phyloP scores from a whole-genome alignment of 116 monocot genomes.

The Iris pallida region DNA sequence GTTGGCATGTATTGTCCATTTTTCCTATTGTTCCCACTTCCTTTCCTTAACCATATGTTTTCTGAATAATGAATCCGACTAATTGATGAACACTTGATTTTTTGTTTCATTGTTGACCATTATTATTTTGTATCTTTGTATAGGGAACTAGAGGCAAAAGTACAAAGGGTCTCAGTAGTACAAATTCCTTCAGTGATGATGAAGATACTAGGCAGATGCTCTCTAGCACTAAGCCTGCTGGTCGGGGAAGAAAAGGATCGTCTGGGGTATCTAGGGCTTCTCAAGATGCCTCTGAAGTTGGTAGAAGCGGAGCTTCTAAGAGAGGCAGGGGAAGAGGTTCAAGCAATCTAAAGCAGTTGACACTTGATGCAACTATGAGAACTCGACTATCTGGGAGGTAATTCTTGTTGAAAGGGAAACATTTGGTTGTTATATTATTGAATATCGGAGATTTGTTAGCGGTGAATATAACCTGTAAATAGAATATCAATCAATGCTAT shows the following conservation, averaged over 20 bases:
- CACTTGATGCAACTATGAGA: conserved; percentile 58
- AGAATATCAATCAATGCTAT: no score
- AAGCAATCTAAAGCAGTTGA: conserved; percentile 65
- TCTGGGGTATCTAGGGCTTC: conserved; percentile 28
- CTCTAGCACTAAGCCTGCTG: conserved; percentile 33
- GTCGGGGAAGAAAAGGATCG: conserved; percentile 39
- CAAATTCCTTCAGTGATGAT: conserved; percentile 79
- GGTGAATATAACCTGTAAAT: no score
- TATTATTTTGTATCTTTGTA: conserved; percentile 12
- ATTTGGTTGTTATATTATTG: no score
- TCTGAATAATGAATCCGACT: no score
- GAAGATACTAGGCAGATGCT: conserved; percentile 51
- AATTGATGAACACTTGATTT: background rate
- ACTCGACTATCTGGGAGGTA: conserved; percentile 60
- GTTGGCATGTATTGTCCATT: background rate
- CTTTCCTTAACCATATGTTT: background rate
- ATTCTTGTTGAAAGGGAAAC: background rate
- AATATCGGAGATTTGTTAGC: no score
- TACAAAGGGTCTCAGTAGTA: conserved; percentile 22
- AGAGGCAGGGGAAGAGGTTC: conserved; percentile 83
- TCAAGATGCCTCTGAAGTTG: conserved; percentile 22
- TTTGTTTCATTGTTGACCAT: background rate
- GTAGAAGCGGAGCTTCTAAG: conserved; percentile 37
- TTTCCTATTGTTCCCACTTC: background rate
- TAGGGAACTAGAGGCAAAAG: conserved; percentile 51